phyloP scores from a whole-genome alignment of 2,329 filamentous ascomycete species.

The Pestalotiopsis sp. region DNA sequence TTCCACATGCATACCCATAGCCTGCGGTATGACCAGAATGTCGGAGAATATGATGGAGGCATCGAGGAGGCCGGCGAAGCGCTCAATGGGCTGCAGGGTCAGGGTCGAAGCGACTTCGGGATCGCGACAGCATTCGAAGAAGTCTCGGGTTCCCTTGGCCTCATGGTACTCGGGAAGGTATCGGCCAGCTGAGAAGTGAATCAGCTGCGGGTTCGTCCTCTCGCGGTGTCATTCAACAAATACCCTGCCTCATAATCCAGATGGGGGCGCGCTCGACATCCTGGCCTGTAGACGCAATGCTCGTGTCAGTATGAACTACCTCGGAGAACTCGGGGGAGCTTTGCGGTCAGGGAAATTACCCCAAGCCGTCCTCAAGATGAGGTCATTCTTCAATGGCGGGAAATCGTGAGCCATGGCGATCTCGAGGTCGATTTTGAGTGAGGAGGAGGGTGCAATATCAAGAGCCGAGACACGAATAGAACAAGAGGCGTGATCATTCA shows the following conservation, averaged over 20 bases:
- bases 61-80: conserved; percentile 87
- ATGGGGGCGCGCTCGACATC: conserved; percentile 90
- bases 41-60: conserved; percentile 99
- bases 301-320: not conserved
- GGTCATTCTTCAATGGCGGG: conserved; percentile 86
- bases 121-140: conserved; percentile 95
- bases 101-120: conserved; percentile 92
- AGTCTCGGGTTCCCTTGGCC: conserved; percentile 87
- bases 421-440: not conserved
- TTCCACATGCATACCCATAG: conserved; percentile 97
- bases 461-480: conserved; percentile 3
- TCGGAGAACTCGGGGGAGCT: conserved; percentile 16
- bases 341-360: conserved; percentile 55
- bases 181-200: conserved; percentile 69
- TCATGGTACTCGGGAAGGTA: conserved; percentile 98
- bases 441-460: not conserved
- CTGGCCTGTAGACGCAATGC: conserved; percentile 62
- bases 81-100: conserved; percentile 92
- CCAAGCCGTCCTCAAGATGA: conserved; percentile 86
- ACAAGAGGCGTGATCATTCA: conserved; percentile 7
- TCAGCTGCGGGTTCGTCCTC: conserved; percentile 8
- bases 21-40: conserved; percentile 96
- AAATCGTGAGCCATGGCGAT: conserved; percentile 70
- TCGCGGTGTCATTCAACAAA: conserved; percentile 21
- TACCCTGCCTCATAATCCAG: conserved; percentile 99